Conservation (phyloP, 129 eudicot genomes). For the Flaveria trinervia region DNA sequence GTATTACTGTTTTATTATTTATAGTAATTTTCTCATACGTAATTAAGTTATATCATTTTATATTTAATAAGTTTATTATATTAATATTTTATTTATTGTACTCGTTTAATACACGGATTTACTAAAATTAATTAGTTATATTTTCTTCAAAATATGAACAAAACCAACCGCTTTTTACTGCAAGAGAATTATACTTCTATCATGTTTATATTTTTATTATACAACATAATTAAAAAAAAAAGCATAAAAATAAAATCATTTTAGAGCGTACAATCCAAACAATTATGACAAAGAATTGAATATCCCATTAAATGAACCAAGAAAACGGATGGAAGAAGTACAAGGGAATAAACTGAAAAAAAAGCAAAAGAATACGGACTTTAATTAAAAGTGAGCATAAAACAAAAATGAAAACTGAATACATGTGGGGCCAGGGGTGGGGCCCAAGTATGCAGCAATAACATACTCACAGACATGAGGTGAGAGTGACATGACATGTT, state of each 20-base stretch:
- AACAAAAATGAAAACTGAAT: constrained; percentile 28
- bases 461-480: constrained; percentile 42
- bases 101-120: too few relatives aligned
- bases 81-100: too few relatives aligned
- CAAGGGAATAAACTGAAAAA: not conserved
- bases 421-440: not conserved
- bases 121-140: too few relatives aligned
- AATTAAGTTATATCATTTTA: too few relatives aligned
- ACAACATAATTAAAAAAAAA: too few relatives aligned
- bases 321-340: not conserved
- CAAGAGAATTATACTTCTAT: too few relatives aligned
- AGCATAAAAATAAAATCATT: not conserved
- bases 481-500: constrained; percentile 37
- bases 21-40: too few relatives aligned
- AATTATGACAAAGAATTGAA: not conserved
- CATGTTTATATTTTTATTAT: too few relatives aligned
- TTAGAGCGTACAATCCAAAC: not conserved
- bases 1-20: too few relatives aligned
- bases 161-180: too few relatives aligned
- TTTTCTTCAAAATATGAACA: too few relatives aligned
- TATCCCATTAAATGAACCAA: not conserved
- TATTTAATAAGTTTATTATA: too few relatives aligned
- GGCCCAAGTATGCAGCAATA: constrained; percentile 5
- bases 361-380: constrained; percentile 4
- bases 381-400: constrained; percentile 6